Conservation (phyloP, 768 basidiomycete species). For the Trametes sanguinea region DNA sequence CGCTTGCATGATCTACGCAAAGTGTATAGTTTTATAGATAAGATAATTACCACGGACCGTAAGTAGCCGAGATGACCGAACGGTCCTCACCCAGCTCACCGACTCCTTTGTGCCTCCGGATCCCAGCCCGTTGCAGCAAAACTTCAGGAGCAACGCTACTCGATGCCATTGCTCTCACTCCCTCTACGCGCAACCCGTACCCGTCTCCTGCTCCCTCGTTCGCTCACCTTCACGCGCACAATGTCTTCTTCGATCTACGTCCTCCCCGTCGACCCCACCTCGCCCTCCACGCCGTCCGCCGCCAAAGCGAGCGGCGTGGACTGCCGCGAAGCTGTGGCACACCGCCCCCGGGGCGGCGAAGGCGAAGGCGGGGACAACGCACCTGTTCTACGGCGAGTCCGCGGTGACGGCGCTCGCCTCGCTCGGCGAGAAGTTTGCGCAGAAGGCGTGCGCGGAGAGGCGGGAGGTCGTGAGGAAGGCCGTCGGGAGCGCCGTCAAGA, state of each 20-base stretch:
- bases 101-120: not conserved
- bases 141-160: not conserved
- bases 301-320: conserved; percentile 39
- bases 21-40: too few species aligned
- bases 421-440: conserved; percentile 24
- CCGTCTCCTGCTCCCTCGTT: conserved; percentile 8
- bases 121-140: not conserved
- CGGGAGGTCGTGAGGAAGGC: conserved; percentile 72
- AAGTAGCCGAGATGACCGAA: too few species aligned
- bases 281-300: conserved; percentile 32
- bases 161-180: not conserved
- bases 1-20: not conserved
- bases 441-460: conserved; percentile 38
- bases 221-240: not conserved
- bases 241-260: conserved; percentile 34
- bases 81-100: too few species aligned
- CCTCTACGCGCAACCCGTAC: not conserved
- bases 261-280: conserved; percentile 56
- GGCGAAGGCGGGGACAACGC: conserved; percentile 62
- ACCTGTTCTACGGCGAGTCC: conserved; percentile 54
- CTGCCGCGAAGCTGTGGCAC: conserved; percentile 53
- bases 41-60: too few species aligned
- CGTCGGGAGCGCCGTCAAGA: conserved; percentile 72
- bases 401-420: conserved; percentile 30
- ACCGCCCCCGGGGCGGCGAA: conserved; percentile 44